Percentiles rank a stretch among this genome's conserved stretches.
Evolutionary conservation across 495 filamentous ascomycete species (phyloP).

Genomic region (Hyaloscypha hepaticicola): DNA sequence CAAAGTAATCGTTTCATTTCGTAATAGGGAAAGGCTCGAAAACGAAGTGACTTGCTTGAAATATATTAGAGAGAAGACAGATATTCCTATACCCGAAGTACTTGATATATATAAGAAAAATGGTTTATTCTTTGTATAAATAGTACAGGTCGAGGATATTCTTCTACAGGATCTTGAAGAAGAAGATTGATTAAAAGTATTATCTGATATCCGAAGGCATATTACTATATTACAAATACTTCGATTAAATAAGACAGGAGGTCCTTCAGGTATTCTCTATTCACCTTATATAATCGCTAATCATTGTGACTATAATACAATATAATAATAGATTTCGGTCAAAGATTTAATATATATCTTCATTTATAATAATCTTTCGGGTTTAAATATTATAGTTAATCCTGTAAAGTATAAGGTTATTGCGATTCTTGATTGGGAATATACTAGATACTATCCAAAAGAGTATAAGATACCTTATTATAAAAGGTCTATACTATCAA

Average conservation of each 20-base stretch:
- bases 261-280: constrained; percentile 19
- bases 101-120: constrained; percentile 15
- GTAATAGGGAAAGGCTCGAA: constrained; percentile 13
- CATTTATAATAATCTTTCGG: constrained; percentile 36
- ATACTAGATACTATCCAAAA: constrained; percentile 36
- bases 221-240: constrained; percentile 7
- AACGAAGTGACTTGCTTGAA: constrained; percentile 19
- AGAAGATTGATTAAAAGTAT: neutral
- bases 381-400: constrained; percentile 35
- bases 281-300: constrained; percentile 7
- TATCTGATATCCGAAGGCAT: constrained; percentile 5
- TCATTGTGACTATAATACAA: neutral
- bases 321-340: constrained; percentile 5
- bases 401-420: constrained; percentile 33
- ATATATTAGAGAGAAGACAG: constrained; percentile 20
- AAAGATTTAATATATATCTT: constrained; percentile 30
- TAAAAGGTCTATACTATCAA: constrained; percentile 7
- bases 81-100: constrained; percentile 24
- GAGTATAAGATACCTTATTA: constrained; percentile 18
- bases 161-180: constrained; percentile 8
- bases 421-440: constrained; percentile 41
- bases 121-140: constrained; percentile 11
- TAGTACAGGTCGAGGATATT: neutral
- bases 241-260: constrained; percentile 11
- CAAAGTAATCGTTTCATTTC: neutral